These are phyloP conservation scores for Gigaspora rosea DNA, from an alignment of 192 early-diverging fungal genomes.

Conservation along the genomic window DNA sequence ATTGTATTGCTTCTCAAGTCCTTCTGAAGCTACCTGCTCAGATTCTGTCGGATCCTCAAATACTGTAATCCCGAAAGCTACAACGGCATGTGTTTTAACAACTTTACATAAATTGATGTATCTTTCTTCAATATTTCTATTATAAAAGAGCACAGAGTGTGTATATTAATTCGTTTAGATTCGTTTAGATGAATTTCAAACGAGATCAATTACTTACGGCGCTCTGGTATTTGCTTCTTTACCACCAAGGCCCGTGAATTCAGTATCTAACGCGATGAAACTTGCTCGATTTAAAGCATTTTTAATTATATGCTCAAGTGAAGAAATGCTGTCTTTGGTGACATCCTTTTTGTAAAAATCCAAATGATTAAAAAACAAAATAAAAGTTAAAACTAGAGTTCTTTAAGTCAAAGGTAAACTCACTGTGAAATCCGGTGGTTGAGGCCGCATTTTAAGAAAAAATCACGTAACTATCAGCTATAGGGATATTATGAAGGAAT, in stretches of 20 bases:
- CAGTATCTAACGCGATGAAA: conserved; percentile 87
- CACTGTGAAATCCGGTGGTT: not conserved
- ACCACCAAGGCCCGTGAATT: conserved; percentile 83
- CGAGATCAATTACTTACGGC: conserved; percentile 34
- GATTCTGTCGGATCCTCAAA: conserved; percentile 46
- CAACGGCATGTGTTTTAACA: conserved; percentile 74
- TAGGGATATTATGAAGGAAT: too few relatives aligned
- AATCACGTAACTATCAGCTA: too few relatives aligned
- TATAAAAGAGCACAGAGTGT: conserved; percentile 34
- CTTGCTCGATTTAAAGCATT: conserved; percentile 52
- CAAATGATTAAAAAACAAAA: not conserved
- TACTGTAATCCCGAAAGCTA: conserved; percentile 80
- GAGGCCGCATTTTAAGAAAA: not conserved
- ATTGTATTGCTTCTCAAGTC: conserved; percentile 31
- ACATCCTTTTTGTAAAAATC: conserved; percentile 55
- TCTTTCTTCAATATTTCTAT: conserved; percentile 77
- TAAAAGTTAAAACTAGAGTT: not conserved
- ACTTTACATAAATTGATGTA: conserved; percentile 75
- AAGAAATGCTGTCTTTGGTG: conserved; percentile 60
- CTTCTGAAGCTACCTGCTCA: not conserved
- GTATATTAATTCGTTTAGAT: conserved; percentile 32
- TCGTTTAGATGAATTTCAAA: conserved; percentile 27
- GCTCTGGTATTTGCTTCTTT: conserved; percentile 39
- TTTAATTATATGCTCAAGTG: conserved; percentile 50
- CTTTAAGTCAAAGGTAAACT: not conserved